phyloP scores from a whole-genome alignment of 805 yeast genomes.

The Suhomyces sp. region DNA sequence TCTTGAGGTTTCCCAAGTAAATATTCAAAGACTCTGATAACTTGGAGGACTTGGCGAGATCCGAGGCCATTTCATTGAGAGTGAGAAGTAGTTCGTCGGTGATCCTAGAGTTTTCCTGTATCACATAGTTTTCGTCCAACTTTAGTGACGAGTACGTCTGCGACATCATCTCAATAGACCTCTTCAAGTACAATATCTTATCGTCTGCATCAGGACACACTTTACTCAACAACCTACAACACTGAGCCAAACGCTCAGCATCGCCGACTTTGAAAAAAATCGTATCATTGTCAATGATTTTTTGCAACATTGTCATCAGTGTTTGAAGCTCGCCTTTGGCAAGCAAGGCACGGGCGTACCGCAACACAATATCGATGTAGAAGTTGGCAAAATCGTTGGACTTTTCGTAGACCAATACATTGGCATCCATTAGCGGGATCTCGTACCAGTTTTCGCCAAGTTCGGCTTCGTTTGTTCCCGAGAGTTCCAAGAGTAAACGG shows the following conservation, averaged over 20 bases:
- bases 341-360: slow-evolving; percentile 39
- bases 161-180: slow-evolving; percentile 32
- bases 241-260: slow-evolving; percentile 38
- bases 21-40: slow-evolving; percentile 31
- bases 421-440: slow-evolving; percentile 33
- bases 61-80: slow-evolving; percentile 34
- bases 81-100: slow-evolving; percentile 37
- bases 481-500: slow-evolving; percentile 33
- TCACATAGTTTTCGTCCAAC: slow-evolving; percentile 22
- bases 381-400: slow-evolving; percentile 37
- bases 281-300: slow-evolving; percentile 33
- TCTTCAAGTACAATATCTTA: slow-evolving; percentile 23
- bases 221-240: slow-evolving; percentile 34
- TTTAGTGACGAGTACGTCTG: slow-evolving; percentile 25
- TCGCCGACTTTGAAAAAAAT: slow-evolving; percentile 38
- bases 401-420: slow-evolving; percentile 25
- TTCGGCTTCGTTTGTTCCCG: slow-evolving; percentile 23
- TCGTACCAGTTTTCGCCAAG: slow-evolving; percentile 23
- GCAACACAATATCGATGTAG: slow-evolving; percentile 39
- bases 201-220: slow-evolving; percentile 19
- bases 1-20: slow-evolving; percentile 34
- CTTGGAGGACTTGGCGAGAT: slow-evolving; percentile 19
- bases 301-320: slow-evolving; percentile 25
- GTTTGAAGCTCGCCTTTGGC: slow-evolving; percentile 38
- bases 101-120: slow-evolving; percentile 25